These are phyloP conservation scores for Aspergillus novoparasiticus DNA, from an alignment of 2,329 filamentous ascomycete species.

Conservation along the genomic window DNA sequence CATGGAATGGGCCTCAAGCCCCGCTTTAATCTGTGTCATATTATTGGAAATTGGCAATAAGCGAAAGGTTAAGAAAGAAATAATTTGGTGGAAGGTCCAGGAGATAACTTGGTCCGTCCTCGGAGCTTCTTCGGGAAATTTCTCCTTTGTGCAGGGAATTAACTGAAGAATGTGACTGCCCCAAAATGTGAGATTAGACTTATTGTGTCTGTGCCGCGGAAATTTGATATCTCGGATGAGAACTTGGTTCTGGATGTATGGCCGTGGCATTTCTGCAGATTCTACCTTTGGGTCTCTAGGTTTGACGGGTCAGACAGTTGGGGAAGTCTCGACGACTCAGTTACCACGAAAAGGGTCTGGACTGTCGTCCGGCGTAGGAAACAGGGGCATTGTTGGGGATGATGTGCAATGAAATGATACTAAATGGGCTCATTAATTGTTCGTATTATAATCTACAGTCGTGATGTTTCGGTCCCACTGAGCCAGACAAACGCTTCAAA, in stretches of 20 bases:
- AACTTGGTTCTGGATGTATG: background rate
- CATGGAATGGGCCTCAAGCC: background rate
- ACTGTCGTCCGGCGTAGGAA: background rate
- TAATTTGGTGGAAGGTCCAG: background rate
- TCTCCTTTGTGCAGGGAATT: background rate
- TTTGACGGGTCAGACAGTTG: background rate
- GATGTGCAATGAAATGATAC: background rate
- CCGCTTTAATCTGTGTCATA: background rate
- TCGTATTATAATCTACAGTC: background rate
- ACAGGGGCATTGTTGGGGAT: background rate
- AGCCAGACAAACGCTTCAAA: constrained; percentile 9
- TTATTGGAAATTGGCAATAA: background rate
- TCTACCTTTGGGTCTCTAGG: background rate
- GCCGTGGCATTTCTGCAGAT: background rate
- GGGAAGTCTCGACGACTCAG: background rate
- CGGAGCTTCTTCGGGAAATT: background rate
- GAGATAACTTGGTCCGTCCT: background rate
- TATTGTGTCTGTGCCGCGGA: background rate
- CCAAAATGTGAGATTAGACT: background rate
- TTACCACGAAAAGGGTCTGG: background rate
- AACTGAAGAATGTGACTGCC: background rate
- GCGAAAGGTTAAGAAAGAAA: background rate
- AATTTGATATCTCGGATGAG: background rate
- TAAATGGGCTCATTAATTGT: background rate
- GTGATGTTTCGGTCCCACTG: background rate